These are phyloP conservation scores for Pseudopithomyces chartarum DNA, from an alignment of 2,329 filamentous ascomycete genomes.

Conservation along the genomic window DNA sequence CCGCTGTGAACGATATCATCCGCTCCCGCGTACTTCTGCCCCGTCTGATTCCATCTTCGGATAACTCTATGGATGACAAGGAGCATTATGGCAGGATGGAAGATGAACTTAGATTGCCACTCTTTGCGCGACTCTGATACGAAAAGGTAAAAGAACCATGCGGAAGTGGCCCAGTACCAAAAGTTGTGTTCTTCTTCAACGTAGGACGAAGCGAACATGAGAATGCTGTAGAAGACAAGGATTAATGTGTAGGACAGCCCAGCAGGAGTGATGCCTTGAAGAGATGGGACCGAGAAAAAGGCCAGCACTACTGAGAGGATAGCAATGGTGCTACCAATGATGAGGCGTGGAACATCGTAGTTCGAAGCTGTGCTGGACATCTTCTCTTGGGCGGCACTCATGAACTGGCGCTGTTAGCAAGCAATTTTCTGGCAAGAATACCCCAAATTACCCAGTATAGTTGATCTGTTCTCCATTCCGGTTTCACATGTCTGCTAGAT, in stretches of 20 bases:
- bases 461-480: slow-evolving; percentile 38
- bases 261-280: slow-evolving; percentile 58
- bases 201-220: slow-evolving; percentile 99
- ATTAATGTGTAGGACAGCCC: slow-evolving; percentile 45
- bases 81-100: slow-evolving; percentile 52
- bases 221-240: slow-evolving; percentile 66
- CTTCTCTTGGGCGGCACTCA: slow-evolving; percentile 72
- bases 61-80: slow-evolving; percentile 69
- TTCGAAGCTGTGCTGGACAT: slow-evolving; percentile 93
- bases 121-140: slow-evolving; percentile 41
- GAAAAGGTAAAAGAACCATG: slow-evolving; percentile 65
- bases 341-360: slow-evolving; percentile 74
- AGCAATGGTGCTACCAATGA: slow-evolving; percentile 52
- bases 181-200: slow-evolving; percentile 99
- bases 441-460: slow-evolving; percentile 46
- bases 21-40: slow-evolving; percentile 92
- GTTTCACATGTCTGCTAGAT: slow-evolving; percentile 5
- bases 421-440: neutral
- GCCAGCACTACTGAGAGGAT: slow-evolving; percentile 49
- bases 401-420: slow-evolving; percentile 57
- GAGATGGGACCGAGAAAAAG: slow-evolving; percentile 37
- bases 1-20: slow-evolving; percentile 78
- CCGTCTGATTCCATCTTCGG: slow-evolving; percentile 92
- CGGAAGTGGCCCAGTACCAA: slow-evolving; percentile 88
- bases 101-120: slow-evolving; percentile 29